These are phyloP conservation scores for Nasturtium officinale DNA, from an alignment of 345 rosid genomes.

Conservation along the genomic window DNA sequence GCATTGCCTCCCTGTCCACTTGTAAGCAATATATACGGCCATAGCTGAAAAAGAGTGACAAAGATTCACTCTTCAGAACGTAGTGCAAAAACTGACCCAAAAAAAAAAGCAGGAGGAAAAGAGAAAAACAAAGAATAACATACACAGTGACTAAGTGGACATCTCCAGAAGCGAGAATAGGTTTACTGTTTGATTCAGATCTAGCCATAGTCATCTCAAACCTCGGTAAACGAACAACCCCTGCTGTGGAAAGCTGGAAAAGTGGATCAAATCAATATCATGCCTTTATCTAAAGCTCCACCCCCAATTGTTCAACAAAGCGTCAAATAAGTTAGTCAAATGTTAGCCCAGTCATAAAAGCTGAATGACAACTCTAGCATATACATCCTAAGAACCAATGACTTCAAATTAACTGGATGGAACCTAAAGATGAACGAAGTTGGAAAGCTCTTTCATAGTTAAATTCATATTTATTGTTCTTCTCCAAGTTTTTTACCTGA, in stretches of 20 bases:
- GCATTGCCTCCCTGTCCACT: constrained; percentile 96
- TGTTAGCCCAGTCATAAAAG: constrained; percentile 24
- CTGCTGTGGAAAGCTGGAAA: constrained; percentile 89
- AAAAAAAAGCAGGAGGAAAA: constrained; percentile 10
- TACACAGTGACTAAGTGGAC: constrained; percentile 83
- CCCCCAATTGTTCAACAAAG: not conserved
- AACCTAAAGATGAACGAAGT: not conserved
- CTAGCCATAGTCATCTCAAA: constrained; percentile 96
- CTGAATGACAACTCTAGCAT: constrained; percentile 14
- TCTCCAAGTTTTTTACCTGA: constrained; percentile 59
- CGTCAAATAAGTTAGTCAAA: not conserved
- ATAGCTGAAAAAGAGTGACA: constrained; percentile 60
- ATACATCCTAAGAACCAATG: constrained; percentile 1
- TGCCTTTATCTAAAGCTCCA: constrained; percentile 15
- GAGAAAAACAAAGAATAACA: constrained; percentile 31
- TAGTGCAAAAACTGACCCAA: not conserved
- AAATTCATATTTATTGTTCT: not conserved
- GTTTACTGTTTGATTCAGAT: constrained; percentile 82
- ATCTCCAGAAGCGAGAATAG: constrained; percentile 90
- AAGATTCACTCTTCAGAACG: constrained; percentile 6
- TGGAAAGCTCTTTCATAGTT: constrained; percentile 8
- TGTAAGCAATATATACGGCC: constrained; percentile 99
- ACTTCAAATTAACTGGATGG: constrained; percentile 18
- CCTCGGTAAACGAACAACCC: constrained; percentile 83
- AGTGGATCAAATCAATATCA: constrained; percentile 35